Conservation (phyloP, 495 filamentous ascomycete genomes). For the Staphylotrichum longicolle region DNA sequence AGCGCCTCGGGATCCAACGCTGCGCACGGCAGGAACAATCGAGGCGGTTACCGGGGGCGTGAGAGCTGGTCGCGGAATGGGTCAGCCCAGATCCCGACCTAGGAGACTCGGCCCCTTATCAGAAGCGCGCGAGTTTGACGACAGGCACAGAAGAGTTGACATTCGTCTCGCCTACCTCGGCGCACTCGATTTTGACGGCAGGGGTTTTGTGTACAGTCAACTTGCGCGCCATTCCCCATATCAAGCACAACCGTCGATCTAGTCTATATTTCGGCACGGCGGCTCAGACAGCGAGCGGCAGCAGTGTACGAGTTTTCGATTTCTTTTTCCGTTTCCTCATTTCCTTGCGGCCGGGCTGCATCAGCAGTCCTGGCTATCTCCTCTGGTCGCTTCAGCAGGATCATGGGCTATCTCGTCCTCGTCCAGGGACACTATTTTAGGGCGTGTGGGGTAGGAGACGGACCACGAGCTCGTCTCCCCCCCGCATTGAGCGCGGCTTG, state of each 20-base stretch:
- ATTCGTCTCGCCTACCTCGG: slow-evolving; percentile 1
- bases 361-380: slow-evolving; percentile 3
- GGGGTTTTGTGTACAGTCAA: background rate
- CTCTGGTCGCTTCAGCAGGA: slow-evolving; percentile 10
- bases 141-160: too few relatives aligned
- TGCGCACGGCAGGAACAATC: slow-evolving; percentile 16
- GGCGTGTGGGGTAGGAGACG: background rate
- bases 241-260: background rate
- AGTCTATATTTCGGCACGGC: slow-evolving; percentile 17
- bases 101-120: background rate
- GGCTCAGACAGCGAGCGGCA: slow-evolving; percentile 5
- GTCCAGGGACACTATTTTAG: background rate
- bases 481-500: background rate
- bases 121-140: background rate
- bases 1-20: slow-evolving; percentile 17
- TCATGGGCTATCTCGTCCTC: slow-evolving; percentile 7
- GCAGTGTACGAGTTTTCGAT: slow-evolving; percentile 24
- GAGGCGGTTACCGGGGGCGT: slow-evolving; percentile 34
- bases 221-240: background rate
- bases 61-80: slow-evolving; percentile 33
- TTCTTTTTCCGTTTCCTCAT: slow-evolving; percentile 20
- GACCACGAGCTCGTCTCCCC: background rate
- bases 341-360: slow-evolving; percentile 18
- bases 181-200: slow-evolving; percentile 3
- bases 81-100: slow-evolving; percentile 30